Percentiles rank a stretch among this genome's conserved stretches.
Conservation (phyloP, 2,329 filamentous ascomycete genomes). For the Helotiales sp. region DNA sequence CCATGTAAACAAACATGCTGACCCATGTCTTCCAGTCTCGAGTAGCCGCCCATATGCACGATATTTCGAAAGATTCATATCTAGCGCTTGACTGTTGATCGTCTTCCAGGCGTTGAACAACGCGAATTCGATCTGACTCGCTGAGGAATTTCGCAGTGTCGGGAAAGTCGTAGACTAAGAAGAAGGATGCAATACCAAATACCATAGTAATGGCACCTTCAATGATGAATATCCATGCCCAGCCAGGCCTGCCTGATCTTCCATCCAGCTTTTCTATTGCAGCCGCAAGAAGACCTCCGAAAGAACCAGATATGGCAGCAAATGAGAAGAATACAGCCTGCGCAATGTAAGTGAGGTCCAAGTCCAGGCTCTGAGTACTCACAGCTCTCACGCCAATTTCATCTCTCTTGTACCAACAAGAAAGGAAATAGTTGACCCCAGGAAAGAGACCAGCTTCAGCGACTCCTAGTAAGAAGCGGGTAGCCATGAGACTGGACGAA, state of each 20-base stretch:
- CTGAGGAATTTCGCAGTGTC: slow-evolving; percentile 68
- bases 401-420: slow-evolving; percentile 66
- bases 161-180: slow-evolving; percentile 25
- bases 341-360: slow-evolving; percentile 55
- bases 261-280: slow-evolving; percentile 47
- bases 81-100: slow-evolving; percentile 74
- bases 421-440: slow-evolving; percentile 54
- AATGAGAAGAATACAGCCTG: slow-evolving; percentile 57
- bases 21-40: slow-evolving; percentile 82
- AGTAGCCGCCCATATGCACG: slow-evolving; percentile 68
- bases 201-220: slow-evolving; percentile 49
- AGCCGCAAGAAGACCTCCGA: slow-evolving; percentile 46
- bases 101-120: slow-evolving; percentile 65
- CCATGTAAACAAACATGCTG: slow-evolving; percentile 76
- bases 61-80: slow-evolving; percentile 63
- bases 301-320: slow-evolving; percentile 52
- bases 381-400: slow-evolving; percentile 55
- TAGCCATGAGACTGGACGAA: slow-evolving; percentile 63
- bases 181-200: slow-evolving; percentile 33
- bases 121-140: slow-evolving; percentile 65
- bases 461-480: slow-evolving; percentile 65
- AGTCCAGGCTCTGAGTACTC: slow-evolving; percentile 42
- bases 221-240: slow-evolving; percentile 53
- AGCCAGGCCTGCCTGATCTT: slow-evolving; percentile 41
- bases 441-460: slow-evolving; percentile 60